Percentiles rank a stretch among this genome's conserved stretches.
Conservation (phyloP, 2,329 filamentous ascomycete genomes). For the Phyllachora maydis region DNA sequence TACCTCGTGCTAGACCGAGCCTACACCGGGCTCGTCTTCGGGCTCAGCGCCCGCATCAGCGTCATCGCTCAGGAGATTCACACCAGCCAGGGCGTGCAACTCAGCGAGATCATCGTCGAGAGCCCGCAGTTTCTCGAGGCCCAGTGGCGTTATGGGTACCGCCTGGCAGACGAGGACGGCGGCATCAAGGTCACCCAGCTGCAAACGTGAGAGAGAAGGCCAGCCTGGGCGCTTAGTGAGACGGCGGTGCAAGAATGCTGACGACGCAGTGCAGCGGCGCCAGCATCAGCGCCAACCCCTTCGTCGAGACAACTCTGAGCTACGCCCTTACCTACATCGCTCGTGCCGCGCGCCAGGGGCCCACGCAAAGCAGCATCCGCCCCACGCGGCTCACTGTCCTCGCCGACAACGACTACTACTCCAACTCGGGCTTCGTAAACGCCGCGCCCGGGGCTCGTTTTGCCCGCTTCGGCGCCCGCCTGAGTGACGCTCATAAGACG, state of each 20-base stretch:
- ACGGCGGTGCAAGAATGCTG: no score
- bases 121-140: constrained; percentile 84
- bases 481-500: constrained; percentile 77
- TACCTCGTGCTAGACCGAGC: constrained; percentile 82
- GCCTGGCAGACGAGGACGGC: constrained; percentile 46
- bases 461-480: constrained; percentile 53
- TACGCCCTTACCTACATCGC: constrained; percentile 74
- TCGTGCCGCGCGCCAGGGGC: constrained; percentile 15
- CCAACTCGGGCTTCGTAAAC: constrained; percentile 16
- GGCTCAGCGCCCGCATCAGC: constrained; percentile 47
- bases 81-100: constrained; percentile 40
- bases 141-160: constrained; percentile 72
- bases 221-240: no score
- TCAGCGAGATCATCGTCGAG: constrained; percentile 60
- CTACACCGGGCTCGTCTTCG: constrained; percentile 59
- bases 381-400: constrained; percentile 67
- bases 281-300: constrained; percentile 42
- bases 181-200: constrained; percentile 67
- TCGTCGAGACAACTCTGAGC: constrained; percentile 78
- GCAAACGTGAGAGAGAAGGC: constrained; percentile 51
- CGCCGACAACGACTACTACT: constrained; percentile 95
- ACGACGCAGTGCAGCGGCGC: constrained; percentile 26
- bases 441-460: constrained; percentile 29
- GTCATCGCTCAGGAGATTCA: constrained; percentile 35
- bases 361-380: constrained; percentile 31